These are phyloP conservation scores for Vaccinium macrocarpon DNA, from an alignment of 148 eudicot species.

Conservation along the genomic window DNA sequence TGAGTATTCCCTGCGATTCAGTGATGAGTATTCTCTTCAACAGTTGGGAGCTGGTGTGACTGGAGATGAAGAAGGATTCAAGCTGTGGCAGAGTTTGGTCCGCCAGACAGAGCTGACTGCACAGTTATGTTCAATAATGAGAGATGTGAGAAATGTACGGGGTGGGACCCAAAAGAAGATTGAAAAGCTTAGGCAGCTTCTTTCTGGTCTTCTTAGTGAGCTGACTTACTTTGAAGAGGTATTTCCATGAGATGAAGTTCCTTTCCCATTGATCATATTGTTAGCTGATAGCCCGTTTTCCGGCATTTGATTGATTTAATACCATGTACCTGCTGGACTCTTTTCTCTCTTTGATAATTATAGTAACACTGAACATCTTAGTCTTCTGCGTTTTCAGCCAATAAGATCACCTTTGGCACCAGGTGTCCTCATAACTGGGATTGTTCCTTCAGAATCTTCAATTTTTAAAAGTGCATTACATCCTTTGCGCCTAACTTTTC, in stretches of 20 bases:
- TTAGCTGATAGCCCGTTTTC: not conserved
- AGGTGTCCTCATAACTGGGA: conserved; percentile 78
- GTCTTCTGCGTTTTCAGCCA: conserved; percentile 49
- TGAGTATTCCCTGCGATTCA: not conserved
- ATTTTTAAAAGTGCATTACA: conserved; percentile 86
- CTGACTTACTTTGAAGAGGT: conserved; percentile 98
- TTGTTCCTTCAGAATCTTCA: conserved; percentile 84
- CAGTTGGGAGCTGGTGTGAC: conserved; percentile 63
- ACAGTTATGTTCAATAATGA: conserved; percentile 87
- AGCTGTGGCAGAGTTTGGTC: conserved; percentile 97
- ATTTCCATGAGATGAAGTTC: conserved; percentile 17
- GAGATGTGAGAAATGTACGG: conserved; percentile 85
- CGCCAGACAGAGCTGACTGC: conserved; percentile 97
- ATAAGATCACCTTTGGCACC: conserved; percentile 91
- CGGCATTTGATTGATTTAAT: not conserved
- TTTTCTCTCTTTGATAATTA: not conserved
- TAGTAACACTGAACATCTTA: not conserved
- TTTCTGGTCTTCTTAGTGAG: conserved; percentile 93
- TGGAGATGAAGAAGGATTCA: conserved; percentile 81
- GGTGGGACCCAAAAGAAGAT: conserved; percentile 94
- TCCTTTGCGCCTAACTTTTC: conserved; percentile 86
- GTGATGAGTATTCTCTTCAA: conserved; percentile 10
- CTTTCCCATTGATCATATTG: not conserved
- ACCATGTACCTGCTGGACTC: not conserved
- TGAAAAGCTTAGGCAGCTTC: conserved; percentile 97